A percentile compares a stretch with the other conserved stretches of the same genome.
Conservation (phyloP, 2,329 filamentous ascomycete species). For the Alternaria sp. region DNA sequence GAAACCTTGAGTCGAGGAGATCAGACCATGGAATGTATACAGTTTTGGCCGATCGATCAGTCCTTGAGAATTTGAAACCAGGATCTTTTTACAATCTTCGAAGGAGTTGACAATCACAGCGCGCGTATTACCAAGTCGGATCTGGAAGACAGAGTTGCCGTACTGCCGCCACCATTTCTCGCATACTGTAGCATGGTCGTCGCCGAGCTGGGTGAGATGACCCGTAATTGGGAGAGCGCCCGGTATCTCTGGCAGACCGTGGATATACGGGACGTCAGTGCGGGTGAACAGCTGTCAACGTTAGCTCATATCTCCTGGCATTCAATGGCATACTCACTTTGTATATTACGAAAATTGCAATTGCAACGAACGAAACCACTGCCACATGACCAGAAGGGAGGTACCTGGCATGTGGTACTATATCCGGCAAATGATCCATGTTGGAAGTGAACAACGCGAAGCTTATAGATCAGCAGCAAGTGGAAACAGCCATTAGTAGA, state of each 20-base stretch:
- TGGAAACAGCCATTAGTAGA: not conserved
- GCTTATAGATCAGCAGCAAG: not conserved
- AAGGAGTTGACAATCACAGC: conserved; percentile 65
- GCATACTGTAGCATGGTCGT: conserved; percentile 63
- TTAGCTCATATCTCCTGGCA: not conserved
- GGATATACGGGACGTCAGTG: conserved; percentile 62
- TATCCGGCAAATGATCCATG: conserved; percentile 10
- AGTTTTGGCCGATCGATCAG: conserved; percentile 61
- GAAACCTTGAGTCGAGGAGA: conserved; percentile 60
- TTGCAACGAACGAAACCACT: not conserved
- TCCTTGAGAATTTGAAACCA: conserved; percentile 60
- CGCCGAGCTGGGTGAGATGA: conserved; percentile 61
- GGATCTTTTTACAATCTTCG: conserved; percentile 61
- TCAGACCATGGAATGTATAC: conserved; percentile 64
- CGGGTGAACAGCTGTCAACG: conserved; percentile 24
- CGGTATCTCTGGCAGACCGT: conserved; percentile 61
- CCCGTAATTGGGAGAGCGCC: conserved; percentile 61
- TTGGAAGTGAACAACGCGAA: not conserved
- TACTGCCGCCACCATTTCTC: conserved; percentile 62
- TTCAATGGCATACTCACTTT: not conserved
- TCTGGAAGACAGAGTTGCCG: conserved; percentile 59
- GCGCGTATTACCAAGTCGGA: conserved; percentile 63
- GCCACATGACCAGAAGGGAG: conserved; percentile 8
- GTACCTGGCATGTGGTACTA: conserved; percentile 3
- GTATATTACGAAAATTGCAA: conserved; percentile 1